Evolutionary conservation across 495 filamentous ascomycete species (phyloP), one percentile per base, ranked within the genome.

Genomic region (Platismatia glauca): DNA sequence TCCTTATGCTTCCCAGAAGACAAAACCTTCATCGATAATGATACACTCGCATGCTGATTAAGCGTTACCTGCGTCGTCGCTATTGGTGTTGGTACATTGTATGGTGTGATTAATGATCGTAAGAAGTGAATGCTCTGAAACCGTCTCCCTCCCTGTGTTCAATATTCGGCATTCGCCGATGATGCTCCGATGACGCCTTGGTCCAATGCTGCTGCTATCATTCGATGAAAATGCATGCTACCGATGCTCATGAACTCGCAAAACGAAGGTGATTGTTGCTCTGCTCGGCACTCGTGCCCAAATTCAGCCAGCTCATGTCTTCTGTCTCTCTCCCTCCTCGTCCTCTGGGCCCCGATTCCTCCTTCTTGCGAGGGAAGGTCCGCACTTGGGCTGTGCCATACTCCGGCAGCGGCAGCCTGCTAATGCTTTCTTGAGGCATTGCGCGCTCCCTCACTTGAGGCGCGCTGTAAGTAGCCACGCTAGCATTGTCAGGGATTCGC

Each of bases 271-370:
- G 55, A 11, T 50, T 58, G 20, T 52, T 58, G 31, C 55, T 57
- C 9, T 57, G 61, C 24, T 67, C 65, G 8, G 48, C 61, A 48
- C 65, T 67, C 24, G 61, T 67, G 20, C 68, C 68, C 31, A 91
- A 72, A 70, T 90, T 90, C 44, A 91, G 73, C 88, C 88, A 91
- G 74, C 86, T 89, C 83, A 91, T 87, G 71, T 91, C 88, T 31
- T 71, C 69, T 9, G 64, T 68, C 29, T 70, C 59, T 22, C 55
- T 61, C 12, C 64, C 60, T 35, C 64, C 56, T 58, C 64, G 50
- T 34, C 61, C 68, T 66, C 68, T 57, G 16, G 62, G 52, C 20
- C 59, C 64, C 27, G 60, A 24, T 33, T 64, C 61, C 18, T 68
- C 66, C 27, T 41, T 64, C 22, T 55, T 61, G 33, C 65, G 57